A percentile compares a stretch with the other conserved stretches of the same genome.
These are phyloP conservation scores for Tricholoma hemisulphureum DNA, from an alignment of 768 basidiomycete genomes.

Conservation along the genomic window DNA sequence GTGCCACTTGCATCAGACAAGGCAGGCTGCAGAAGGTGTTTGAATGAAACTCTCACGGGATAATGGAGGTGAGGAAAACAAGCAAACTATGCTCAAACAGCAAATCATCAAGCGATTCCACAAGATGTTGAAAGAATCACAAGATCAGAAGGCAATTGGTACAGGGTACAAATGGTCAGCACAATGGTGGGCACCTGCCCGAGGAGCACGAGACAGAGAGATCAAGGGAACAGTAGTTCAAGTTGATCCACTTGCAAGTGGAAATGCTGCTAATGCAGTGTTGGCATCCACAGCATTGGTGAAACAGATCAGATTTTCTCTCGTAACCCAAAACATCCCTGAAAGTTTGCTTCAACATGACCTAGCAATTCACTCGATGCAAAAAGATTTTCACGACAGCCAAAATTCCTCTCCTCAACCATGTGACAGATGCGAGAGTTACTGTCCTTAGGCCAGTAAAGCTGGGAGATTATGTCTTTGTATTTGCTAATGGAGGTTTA, in stretches of 20 bases:
- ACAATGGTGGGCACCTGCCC: not conserved
- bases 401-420: not conserved
- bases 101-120: conserved; percentile 14
- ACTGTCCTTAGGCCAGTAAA: not conserved
- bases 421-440: not conserved
- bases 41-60: conserved; percentile 1
- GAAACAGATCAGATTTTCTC: not conserved
- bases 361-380: not conserved
- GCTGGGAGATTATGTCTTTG: not conserved
- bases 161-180: not conserved
- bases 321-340: too few species aligned
- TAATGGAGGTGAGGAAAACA: not conserved
- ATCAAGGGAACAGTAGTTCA: not conserved
- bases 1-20: conserved; percentile 12
- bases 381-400: not conserved
- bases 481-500: not conserved
- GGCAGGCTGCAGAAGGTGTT: conserved; percentile 11
- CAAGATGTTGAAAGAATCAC: conserved; percentile 8
- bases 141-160: conserved; percentile 6
- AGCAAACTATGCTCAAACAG: not conserved
- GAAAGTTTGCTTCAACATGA: too few species aligned
- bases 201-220: not conserved
- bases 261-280: not conserved
- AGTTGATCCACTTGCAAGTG: not conserved
- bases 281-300: not conserved